Percentiles rank a stretch among this genome's conserved stretches.
phyloP scores from a whole-genome alignment of 371 early-diverging fungal genomes.

The Mucor sp. region DNA sequence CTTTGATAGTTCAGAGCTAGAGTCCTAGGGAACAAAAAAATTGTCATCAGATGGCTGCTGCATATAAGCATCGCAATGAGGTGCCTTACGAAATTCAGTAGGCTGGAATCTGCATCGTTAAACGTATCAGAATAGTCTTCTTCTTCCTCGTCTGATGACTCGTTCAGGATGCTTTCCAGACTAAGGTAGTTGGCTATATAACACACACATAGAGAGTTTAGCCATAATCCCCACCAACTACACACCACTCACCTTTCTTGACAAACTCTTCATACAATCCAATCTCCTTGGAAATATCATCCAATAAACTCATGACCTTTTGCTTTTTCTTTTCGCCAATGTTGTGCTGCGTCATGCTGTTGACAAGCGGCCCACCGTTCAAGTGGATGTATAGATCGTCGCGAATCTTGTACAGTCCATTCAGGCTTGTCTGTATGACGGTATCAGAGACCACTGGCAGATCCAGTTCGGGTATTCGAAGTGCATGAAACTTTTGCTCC shows the following conservation, averaged over 20 bases:
- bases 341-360: constrained; percentile 25
- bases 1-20: constrained; percentile 43
- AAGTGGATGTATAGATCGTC: constrained; percentile 63
- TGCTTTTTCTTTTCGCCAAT: constrained; percentile 49
- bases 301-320: constrained; percentile 57
- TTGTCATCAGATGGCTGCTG: background rate
- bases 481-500: constrained; percentile 61
- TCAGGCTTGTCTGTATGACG: constrained; percentile 61
- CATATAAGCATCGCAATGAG: background rate
- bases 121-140: constrained; percentile 23
- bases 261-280: constrained; percentile 79
- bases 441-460: constrained; percentile 65
- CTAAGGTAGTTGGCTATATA: constrained; percentile 49
- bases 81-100: constrained; percentile 37
- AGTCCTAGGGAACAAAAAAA: constrained; percentile 34
- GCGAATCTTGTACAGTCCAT: constrained; percentile 61
- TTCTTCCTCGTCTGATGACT: constrained; percentile 46
- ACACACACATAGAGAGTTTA: no score
- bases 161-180: constrained; percentile 58
- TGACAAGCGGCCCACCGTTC: constrained; percentile 55
- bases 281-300: constrained; percentile 65
- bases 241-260: constrained; percentile 57
- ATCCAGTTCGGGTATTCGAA: constrained; percentile 68
- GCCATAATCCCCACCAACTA: no score
- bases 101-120: constrained; percentile 41